Evolutionary conservation across 1,284 basidiomycete species (phyloP).

Genomic region (Ganoderma leucocontextum): DNA sequence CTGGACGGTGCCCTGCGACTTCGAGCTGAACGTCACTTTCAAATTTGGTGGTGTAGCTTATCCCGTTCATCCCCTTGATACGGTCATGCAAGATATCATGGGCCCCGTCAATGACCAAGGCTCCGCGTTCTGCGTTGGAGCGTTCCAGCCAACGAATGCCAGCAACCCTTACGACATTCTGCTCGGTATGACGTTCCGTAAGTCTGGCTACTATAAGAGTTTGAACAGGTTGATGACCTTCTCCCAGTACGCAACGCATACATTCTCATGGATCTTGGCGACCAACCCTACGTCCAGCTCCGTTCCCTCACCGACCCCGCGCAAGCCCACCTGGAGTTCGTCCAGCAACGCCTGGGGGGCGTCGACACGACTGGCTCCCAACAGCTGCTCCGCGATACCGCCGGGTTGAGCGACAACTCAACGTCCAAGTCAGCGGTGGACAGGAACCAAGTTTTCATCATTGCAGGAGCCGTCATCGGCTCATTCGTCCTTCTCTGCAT

Average conservation of each 20-base stretch:
- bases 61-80: constrained; percentile 71
- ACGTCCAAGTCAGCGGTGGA: neutral
- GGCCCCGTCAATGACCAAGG: constrained; percentile 32
- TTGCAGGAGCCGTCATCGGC: constrained; percentile 36
- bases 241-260: constrained; percentile 72
- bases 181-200: constrained; percentile 80
- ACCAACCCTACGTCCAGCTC: constrained; percentile 68
- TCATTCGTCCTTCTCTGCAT: constrained; percentile 29
- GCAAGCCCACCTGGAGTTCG: constrained; percentile 59
- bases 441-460: constrained; percentile 24
- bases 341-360: constrained; percentile 56
- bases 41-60: constrained; percentile 60
- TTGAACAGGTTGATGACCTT: constrained; percentile 3
- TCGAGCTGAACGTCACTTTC: constrained; percentile 70
- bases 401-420: neutral
- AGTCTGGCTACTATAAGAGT: neutral
- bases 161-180: constrained; percentile 66
- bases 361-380: constrained; percentile 52
- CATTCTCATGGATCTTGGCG: constrained; percentile 65
- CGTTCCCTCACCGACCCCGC: constrained; percentile 53
- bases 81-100: constrained; percentile 43
- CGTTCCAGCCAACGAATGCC: constrained; percentile 75
- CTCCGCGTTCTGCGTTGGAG: constrained; percentile 37
- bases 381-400: neutral
- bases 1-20: constrained; percentile 66